These are phyloP conservation scores for Rutstroemia sp. DNA, from an alignment of 2,329 filamentous ascomycete species.

Conservation along the genomic window DNA sequence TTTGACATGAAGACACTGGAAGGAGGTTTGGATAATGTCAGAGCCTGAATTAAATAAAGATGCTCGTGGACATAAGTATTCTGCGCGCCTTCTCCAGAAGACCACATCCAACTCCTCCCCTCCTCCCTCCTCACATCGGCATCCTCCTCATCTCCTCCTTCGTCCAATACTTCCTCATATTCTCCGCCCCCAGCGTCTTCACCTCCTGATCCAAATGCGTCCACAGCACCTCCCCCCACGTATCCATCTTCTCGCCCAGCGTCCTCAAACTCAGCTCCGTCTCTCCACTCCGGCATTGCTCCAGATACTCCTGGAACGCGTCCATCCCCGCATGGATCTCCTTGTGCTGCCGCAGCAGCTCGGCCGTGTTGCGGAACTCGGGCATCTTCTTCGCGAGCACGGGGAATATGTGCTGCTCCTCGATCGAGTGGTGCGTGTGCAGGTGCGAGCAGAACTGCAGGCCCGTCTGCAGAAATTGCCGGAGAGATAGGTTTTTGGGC, in stretches of 20 bases:
- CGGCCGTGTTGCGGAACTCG: constrained; percentile 58
- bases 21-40: no score
- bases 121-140: constrained; percentile 46
- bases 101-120: no score
- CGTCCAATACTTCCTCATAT: constrained; percentile 80
- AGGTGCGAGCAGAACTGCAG: constrained; percentile 65
- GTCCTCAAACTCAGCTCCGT: constrained; percentile 47
- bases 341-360: constrained; percentile 67
- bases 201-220: constrained; percentile 82
- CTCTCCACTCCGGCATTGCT: constrained; percentile 55
- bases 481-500: constrained; percentile 56
- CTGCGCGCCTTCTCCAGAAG: no score
- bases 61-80: no score
- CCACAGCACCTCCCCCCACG: constrained; percentile 74
- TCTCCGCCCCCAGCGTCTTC: constrained; percentile 67
- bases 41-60: no score
- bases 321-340: constrained; percentile 74
- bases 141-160: constrained; percentile 65
- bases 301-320: constrained; percentile 57
- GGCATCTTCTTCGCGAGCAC: constrained; percentile 70
- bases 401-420: constrained; percentile 77
- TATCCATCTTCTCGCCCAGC: constrained; percentile 66
- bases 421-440: constrained; percentile 72
- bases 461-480: constrained; percentile 60
- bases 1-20: no score